Evolutionary conservation across 345 rosid species (phyloP), one percentile per base, ranked within the genome.

Genomic region (rapeseed (Brassica napus)): DNA sequence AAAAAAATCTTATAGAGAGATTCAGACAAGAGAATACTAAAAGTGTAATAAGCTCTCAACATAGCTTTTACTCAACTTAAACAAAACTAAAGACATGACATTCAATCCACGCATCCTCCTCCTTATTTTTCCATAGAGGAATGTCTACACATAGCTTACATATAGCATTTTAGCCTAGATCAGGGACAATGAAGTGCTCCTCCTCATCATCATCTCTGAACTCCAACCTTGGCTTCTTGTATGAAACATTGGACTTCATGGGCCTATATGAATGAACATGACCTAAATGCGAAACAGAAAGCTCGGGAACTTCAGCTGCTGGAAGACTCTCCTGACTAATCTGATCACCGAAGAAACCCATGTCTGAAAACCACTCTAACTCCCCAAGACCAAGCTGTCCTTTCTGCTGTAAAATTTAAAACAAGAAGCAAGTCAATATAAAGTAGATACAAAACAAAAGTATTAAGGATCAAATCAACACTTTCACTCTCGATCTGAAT

Each of bases 221-320:
- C 74, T 89, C 94, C 11, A 88, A 72, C 83, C 98, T 87, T 3
- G 94, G 91, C 82, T 91, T 94, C 93, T 94, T 94, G 72, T 84
- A 54, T 0, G 97, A 82, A 81, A 84, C 77, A 77, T 65, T 81
- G 35, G 81, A 81, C 70, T 87, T 92, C 83, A 83, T 69, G 2
- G 91, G 83, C 79, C 84, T 86, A 79, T 76, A 76, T 15, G 91
- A 73, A 69, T 77, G 77, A 47, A 42, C 32, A 80, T 81, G 80
- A 75, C 69, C 71, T 26, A 77, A 44, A 78, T 84, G 86, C 0
- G 87, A 62, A 10, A 86, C 80, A 1, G 91, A 88, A 74, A 94
- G 89, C 65, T 94, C 91, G 24, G 98, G 98, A 49, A 94, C 98
- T 84, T 94, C 92, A 32, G 97, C 97, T 42, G 90, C 94, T 69